These are phyloP conservation scores for Chlorophyllum brunneum DNA, from an alignment of 768 basidiomycete genomes.

Conservation along the genomic window DNA sequence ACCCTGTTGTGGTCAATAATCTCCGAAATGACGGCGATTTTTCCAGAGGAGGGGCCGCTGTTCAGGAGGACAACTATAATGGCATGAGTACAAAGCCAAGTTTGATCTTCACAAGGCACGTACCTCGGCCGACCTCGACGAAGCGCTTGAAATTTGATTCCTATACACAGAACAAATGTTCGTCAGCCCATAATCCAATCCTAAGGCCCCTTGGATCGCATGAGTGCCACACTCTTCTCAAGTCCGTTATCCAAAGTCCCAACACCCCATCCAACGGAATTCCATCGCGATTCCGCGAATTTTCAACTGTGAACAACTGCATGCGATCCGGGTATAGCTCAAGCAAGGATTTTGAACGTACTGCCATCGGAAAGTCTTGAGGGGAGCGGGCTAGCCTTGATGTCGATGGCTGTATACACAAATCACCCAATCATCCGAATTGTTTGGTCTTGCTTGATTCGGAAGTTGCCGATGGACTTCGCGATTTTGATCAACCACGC, in stretches of 20 bases:
- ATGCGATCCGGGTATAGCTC: neutral
- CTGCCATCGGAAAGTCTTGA: slow-evolving; percentile 11
- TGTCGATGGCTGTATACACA: slow-evolving; percentile 7
- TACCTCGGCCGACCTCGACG: slow-evolving; percentile 97
- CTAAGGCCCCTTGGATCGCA: neutral
- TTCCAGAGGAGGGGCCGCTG: slow-evolving; percentile 78
- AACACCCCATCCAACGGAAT: slow-evolving; percentile 9
- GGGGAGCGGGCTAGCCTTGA: slow-evolving; percentile 9
- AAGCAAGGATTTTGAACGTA: slow-evolving; percentile 5
- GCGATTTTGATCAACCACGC: neutral
- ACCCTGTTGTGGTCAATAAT: slow-evolving; percentile 99
- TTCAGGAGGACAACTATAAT: slow-evolving; percentile 88
- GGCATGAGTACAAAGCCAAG: neutral
- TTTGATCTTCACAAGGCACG: slow-evolving; percentile 17
- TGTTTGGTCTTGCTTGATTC: slow-evolving; percentile 6
- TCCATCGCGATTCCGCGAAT: slow-evolving; percentile 1
- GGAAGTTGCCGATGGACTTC: neutral
- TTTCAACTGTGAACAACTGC: neutral
- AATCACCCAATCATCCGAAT: neutral
- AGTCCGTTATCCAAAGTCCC: slow-evolving; percentile 5
- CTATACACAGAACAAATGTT: slow-evolving; percentile 27
- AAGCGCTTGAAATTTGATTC: slow-evolving; percentile 93
- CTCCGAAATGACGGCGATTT: slow-evolving; percentile 93
- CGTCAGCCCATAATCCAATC: neutral
- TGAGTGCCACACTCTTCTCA: neutral